Percentiles rank a stretch among this genome's conserved stretches.
Evolutionary conservation across 257 asterid genomes (phyloP).

Genomic region (Solanum ossicruentum): DNA sequence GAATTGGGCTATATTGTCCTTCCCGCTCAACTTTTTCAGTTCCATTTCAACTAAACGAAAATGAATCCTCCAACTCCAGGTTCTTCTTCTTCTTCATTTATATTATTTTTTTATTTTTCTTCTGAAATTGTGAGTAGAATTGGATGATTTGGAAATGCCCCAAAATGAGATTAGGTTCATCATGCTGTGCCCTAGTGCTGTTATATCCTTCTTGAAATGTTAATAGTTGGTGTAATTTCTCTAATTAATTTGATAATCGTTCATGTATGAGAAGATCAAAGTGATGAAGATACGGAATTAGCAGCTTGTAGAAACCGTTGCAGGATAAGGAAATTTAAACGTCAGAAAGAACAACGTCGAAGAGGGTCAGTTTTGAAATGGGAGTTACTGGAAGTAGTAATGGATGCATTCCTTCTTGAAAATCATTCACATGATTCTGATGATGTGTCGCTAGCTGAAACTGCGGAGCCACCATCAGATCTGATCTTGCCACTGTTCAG

Average conservation of each 20-base stretch:
- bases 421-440: constrained; percentile 31
- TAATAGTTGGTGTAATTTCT: not conserved
- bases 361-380: constrained; percentile 22
- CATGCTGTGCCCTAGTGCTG: not conserved
- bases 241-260: not conserved
- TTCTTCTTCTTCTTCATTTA: not conserved
- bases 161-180: too few relatives aligned
- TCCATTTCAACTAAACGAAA: not conserved
- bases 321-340: constrained; percentile 10
- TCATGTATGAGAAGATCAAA: not conserved
- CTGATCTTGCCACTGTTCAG: constrained; percentile 62
- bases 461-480: constrained; percentile 53
- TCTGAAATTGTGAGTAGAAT: not conserved
- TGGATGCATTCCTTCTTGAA: constrained; percentile 40
- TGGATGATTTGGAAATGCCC: not conserved
- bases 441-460: constrained; percentile 35
- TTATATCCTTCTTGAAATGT: not conserved
- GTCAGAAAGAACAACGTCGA: constrained; percentile 16
- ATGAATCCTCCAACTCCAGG: not conserved
- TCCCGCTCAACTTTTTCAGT: not conserved
- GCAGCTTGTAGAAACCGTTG: not conserved
- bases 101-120: not conserved
- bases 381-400: constrained; percentile 56
- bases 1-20: not conserved
- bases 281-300: not conserved